These are phyloP conservation scores for Colletotrichum sp. DNA, from an alignment of 2,329 filamentous ascomycete species.

Conservation along the genomic window DNA sequence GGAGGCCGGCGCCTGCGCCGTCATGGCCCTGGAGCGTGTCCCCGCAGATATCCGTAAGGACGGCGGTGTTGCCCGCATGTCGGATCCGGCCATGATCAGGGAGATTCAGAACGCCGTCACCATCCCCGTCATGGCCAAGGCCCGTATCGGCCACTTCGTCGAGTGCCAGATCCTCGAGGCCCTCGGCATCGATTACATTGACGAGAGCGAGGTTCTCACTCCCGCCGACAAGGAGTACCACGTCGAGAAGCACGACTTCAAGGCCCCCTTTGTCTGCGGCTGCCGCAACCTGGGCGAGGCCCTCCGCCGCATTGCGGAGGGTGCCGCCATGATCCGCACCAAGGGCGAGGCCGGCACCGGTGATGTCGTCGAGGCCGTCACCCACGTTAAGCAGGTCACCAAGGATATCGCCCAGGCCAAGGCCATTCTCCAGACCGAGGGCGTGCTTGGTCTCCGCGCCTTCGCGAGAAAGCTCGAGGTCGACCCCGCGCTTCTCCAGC, in stretches of 20 bases:
- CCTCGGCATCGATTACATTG: constrained; percentile 95
- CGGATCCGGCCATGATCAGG: constrained; percentile 91
- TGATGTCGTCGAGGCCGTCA: constrained; percentile 94
- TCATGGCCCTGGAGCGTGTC: constrained; percentile 98
- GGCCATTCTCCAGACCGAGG: constrained; percentile 67
- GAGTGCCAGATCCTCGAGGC: constrained; percentile 98
- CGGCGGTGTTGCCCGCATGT: constrained; percentile 97
- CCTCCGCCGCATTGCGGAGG: constrained; percentile 86
- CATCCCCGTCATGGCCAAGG: constrained; percentile 99
- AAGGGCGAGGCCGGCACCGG: constrained; percentile 98
- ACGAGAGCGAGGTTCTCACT: constrained; percentile 97
- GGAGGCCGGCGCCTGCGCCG: constrained; percentile 91
- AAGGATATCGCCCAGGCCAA: constrained; percentile 81
- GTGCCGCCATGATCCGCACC: constrained; percentile 97
- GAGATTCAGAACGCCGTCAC: constrained; percentile 95
- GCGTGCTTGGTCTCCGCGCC: constrained; percentile 63
- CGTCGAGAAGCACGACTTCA: constrained; percentile 86
- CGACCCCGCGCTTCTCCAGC: constrained; percentile 79
- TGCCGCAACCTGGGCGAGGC: constrained; percentile 95
- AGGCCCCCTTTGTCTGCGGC: constrained; percentile 92
- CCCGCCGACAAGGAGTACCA: constrained; percentile 91
- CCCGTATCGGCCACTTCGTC: constrained; percentile 95
- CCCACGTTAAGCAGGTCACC: constrained; percentile 93
- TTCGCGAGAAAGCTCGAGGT: constrained; percentile 83
- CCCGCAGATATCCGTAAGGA: constrained; percentile 93